Percentiles rank a stretch among this genome's conserved stretches.
Conservation (phyloP, 2,329 filamentous ascomycete species). For the Sarocladium oryzae region DNA sequence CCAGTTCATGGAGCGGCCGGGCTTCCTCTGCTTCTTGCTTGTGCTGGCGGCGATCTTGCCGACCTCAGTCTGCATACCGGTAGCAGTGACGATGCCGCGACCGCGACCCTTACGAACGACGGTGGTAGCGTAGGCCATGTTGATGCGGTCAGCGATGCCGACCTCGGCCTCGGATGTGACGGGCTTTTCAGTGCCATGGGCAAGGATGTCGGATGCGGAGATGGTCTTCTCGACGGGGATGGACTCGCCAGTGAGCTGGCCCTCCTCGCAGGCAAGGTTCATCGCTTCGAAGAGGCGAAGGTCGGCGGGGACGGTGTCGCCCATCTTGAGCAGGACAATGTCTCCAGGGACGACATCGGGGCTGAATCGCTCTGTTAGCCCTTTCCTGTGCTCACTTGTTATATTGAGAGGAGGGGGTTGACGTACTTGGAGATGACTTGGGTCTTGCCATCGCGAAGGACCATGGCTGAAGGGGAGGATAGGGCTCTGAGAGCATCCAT, state of each 20-base stretch:
- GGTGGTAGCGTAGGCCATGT: conserved; percentile 70
- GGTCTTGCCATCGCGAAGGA: conserved; percentile 53
- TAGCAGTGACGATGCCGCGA: conserved; percentile 64
- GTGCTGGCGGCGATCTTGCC: conserved; percentile 59
- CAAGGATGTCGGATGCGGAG: conserved; percentile 36
- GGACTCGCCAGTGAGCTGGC: conserved; percentile 70
- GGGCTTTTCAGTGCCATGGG: conserved; percentile 38
- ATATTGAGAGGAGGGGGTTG: background rate
- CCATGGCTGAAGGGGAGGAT: conserved; percentile 56
- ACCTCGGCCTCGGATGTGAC: conserved; percentile 43
- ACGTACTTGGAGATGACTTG: conserved; percentile 52
- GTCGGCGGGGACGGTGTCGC: conserved; percentile 70
- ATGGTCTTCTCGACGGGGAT: conserved; percentile 62
- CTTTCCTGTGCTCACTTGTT: background rate
- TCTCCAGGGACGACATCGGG: conserved; percentile 66
- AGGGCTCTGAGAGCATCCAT: conserved; percentile 58
- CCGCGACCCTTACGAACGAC: conserved; percentile 67
- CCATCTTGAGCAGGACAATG: conserved; percentile 59
- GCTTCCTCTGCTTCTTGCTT: conserved; percentile 47
- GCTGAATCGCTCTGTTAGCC: conserved; percentile 24
- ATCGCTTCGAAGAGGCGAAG: conserved; percentile 64
- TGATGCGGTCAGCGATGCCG: conserved; percentile 64
- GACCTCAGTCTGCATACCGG: conserved; percentile 66
- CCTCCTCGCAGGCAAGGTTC: conserved; percentile 76
- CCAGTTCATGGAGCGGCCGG: conserved; percentile 46